phyloP scores from a whole-genome alignment of 2,329 filamentous ascomycete genomes.

The Aspergillus versicolor region DNA sequence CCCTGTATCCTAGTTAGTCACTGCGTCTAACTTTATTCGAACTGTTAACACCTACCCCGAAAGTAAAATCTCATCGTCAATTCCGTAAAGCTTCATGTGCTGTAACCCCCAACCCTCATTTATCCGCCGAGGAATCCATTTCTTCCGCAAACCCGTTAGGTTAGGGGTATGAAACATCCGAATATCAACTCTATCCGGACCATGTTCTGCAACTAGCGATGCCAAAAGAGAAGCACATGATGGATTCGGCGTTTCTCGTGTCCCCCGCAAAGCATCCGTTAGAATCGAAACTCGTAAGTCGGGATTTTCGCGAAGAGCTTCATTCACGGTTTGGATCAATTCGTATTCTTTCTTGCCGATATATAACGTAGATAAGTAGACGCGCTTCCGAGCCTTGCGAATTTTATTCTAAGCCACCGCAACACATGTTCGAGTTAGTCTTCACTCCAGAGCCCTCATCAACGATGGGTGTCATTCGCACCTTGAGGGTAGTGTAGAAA shows the following conservation, averaged over 20 bases:
- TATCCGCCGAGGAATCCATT: conserved; percentile 79
- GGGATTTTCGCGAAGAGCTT: conserved; percentile 72
- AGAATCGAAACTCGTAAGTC: conserved; percentile 81
- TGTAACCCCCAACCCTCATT: conserved; percentile 98
- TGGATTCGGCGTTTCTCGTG: conserved; percentile 79
- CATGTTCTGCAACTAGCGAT: conserved; percentile 81
- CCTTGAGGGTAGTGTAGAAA: conserved; percentile 91
- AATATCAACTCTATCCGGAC: conserved; percentile 79
- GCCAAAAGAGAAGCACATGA: conserved; percentile 87
- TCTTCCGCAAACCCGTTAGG: conserved; percentile 80
- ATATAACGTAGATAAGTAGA: conserved; percentile 95
- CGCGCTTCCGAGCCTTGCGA: conserved; percentile 69
- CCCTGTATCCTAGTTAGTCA: conserved; percentile 44
- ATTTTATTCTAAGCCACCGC: conserved; percentile 67
- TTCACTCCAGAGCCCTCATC: background rate
- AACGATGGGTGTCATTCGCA: conserved; percentile 32
- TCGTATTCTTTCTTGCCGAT: conserved; percentile 93
- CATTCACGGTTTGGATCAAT: conserved; percentile 74
- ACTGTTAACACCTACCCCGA: conserved; percentile 62
- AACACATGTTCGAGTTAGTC: conserved; percentile 4
- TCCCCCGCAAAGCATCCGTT: conserved; percentile 87
- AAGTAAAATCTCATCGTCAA: conserved; percentile 93
- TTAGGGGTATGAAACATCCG: conserved; percentile 99
- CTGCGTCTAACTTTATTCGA: background rate
- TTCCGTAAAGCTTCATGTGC: conserved; percentile 97